Percentiles rank a stretch among this genome's conserved stretches.
These are phyloP conservation scores for Malassezia dermatis DNA, from an alignment of 1,284 basidiomycete species.

Conservation along the genomic window DNA sequence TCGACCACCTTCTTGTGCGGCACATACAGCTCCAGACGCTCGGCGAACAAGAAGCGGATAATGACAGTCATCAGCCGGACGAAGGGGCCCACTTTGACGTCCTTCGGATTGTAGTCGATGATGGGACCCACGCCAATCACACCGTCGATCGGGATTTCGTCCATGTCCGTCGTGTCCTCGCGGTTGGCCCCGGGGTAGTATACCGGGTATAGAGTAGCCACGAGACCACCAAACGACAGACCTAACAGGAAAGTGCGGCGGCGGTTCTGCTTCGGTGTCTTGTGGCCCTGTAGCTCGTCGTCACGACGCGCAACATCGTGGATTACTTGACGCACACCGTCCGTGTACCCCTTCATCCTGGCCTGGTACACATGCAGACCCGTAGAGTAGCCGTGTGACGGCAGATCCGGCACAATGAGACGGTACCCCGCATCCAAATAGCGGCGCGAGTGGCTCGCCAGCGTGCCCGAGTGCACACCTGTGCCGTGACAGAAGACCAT, in stretches of 20 bases:
- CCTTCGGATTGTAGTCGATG: slow-evolving; percentile 26
- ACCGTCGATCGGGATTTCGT: slow-evolving; percentile 39
- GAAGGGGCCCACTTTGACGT: slow-evolving; percentile 18
- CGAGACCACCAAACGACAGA: slow-evolving; percentile 40
- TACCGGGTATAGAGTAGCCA: slow-evolving; percentile 34
- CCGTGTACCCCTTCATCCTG: slow-evolving; percentile 24
- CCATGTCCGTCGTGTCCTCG: slow-evolving; percentile 21
- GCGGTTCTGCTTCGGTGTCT: slow-evolving; percentile 26
- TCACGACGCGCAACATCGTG: slow-evolving; percentile 36
- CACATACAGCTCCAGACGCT: slow-evolving; percentile 32
- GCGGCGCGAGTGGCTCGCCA: slow-evolving; percentile 38
- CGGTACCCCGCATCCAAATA: slow-evolving; percentile 43
- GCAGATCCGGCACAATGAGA: slow-evolving; percentile 39
- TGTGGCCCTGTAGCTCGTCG: slow-evolving; percentile 15
- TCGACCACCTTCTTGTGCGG: slow-evolving; percentile 43
- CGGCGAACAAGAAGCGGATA: slow-evolving; percentile 15
- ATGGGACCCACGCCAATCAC: slow-evolving; percentile 40
- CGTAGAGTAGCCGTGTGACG: slow-evolving; percentile 41
- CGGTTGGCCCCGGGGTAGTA: slow-evolving; percentile 33
- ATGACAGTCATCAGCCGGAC: slow-evolving; percentile 9
- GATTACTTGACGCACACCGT: slow-evolving; percentile 31
- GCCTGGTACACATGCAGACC: slow-evolving; percentile 40
- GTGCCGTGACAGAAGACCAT: slow-evolving; percentile 43
- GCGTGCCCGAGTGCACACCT: slow-evolving; percentile 42
- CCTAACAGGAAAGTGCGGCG: slow-evolving; percentile 40